These are phyloP conservation scores for Podila minutissima DNA, from an alignment of 192 early-diverging fungal genomes.

Conservation along the genomic window DNA sequence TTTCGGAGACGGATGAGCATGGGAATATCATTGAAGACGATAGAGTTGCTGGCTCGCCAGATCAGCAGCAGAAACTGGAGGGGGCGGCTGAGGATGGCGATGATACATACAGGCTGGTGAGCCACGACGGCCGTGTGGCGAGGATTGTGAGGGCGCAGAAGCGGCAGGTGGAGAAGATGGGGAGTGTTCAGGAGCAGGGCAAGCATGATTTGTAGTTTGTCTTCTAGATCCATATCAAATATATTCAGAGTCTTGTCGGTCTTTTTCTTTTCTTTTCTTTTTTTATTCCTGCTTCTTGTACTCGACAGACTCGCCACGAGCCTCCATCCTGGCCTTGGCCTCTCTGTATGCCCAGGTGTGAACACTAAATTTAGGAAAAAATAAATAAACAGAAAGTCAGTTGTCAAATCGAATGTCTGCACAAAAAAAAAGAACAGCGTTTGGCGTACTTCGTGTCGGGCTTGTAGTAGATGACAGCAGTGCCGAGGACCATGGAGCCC, in stretches of 20 bases:
- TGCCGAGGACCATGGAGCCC: conserved; percentile 64
- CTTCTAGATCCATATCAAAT: too few relatives aligned
- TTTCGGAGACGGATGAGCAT: background rate
- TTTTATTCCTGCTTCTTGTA: conserved; percentile 64
- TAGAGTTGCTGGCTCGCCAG: too few relatives aligned
- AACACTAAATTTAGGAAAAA: conserved; percentile 55
- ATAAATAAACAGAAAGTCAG: background rate
- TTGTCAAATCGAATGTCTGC: conserved; percentile 1
- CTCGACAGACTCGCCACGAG: conserved; percentile 69
- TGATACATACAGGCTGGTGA: background rate
- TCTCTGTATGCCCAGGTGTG: conserved; percentile 79
- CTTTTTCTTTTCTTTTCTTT: too few relatives aligned
- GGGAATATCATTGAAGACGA: background rate
- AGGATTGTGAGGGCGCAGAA: background rate
- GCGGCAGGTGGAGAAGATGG: background rate
- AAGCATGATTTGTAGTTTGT: background rate
- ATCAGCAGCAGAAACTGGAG: background rate
- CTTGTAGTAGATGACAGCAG: conserved; percentile 72
- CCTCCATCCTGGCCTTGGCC: conserved; percentile 78
- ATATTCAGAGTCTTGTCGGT: too few relatives aligned
- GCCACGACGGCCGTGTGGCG: background rate
- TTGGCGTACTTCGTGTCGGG: conserved; percentile 76
- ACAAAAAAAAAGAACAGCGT: conserved; percentile 1
- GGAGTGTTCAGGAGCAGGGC: background rate
- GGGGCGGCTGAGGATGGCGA: background rate